phyloP scores from a whole-genome alignment of 176 grass and related monocot genomes.

The Chloris gayana region DNA sequence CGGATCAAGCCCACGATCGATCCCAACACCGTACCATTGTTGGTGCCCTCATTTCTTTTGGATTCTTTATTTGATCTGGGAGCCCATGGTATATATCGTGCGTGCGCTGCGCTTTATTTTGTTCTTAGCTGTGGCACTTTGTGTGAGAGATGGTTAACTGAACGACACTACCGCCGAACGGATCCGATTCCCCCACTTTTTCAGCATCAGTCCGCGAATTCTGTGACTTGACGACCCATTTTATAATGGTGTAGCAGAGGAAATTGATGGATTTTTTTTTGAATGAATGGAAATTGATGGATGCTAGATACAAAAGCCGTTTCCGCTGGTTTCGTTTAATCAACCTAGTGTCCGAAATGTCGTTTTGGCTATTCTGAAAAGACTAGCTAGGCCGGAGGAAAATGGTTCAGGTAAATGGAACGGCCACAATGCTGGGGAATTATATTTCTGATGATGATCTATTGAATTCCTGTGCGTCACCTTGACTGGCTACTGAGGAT shows the following conservation, averaged over 20 bases:
- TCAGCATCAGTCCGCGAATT: background rate
- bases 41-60: conserved; percentile 29
- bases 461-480: background rate
- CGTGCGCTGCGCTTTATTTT: conserved; percentile 33
- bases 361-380: too few species aligned
- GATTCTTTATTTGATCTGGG: conserved; percentile 2
- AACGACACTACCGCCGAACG: background rate
- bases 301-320: too few species aligned
- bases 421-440: too few species aligned
- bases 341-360: too few species aligned
- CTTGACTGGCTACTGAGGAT: background rate
- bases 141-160: background rate
- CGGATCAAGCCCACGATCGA: conserved; percentile 12
- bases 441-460: too few species aligned
- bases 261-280: too few species aligned
- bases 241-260: too few species aligned
- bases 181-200: background rate
- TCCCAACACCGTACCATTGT: conserved; percentile 20
- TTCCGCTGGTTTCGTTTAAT: too few species aligned
- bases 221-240: too few species aligned
- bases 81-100: conserved; percentile 1
- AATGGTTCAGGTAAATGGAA: too few species aligned
- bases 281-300: too few species aligned
- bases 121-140: background rate
- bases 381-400: too few species aligned